A percentile compares a stretch with the other conserved stretches of the same genome.
phyloP scores from a whole-genome alignment of 306 rosid genomes.

The Medicago arabica region DNA sequence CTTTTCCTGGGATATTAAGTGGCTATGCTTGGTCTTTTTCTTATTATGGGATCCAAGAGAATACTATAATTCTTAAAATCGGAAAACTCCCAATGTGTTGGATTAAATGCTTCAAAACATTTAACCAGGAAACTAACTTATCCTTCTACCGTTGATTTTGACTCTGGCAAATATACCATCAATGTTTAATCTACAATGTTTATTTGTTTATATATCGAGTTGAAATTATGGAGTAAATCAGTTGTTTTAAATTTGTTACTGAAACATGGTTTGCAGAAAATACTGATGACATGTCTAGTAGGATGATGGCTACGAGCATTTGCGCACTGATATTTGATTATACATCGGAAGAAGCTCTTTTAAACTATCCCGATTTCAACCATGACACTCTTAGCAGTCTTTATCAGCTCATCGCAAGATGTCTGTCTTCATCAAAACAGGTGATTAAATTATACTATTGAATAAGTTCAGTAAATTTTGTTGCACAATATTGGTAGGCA shows the following conservation, averaged over 20 bases:
- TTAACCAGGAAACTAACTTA: conserved; percentile 22
- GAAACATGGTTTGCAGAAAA: conserved; percentile 58
- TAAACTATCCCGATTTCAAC: conserved; percentile 58
- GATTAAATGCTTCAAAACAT: conserved; percentile 11
- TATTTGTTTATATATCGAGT: conserved; percentile 19
- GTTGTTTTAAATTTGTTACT: conserved; percentile 33
- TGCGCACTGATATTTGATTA: conserved; percentile 75
- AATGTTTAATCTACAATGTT: conserved; percentile 4
- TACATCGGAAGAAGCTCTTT: conserved; percentile 80
- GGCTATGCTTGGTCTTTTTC: conserved; percentile 22
- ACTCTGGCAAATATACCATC: not conserved
- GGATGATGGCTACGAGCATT: conserved; percentile 83
- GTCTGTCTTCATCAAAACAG: conserved; percentile 64
- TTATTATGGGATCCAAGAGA: conserved; percentile 12
- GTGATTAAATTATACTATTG: conserved; percentile 48
- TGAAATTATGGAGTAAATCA: conserved; percentile 30
- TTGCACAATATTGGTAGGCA: conserved; percentile 2
- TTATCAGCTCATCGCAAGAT: conserved; percentile 67
- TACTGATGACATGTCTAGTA: conserved; percentile 58
- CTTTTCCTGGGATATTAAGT: conserved; percentile 22
- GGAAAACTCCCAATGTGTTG: not conserved
- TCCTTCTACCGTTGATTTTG: not conserved
- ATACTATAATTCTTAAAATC: conserved; percentile 5
- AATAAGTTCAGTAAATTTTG: conserved; percentile 11
- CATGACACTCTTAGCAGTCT: conserved; percentile 55